Evolutionary conservation across 202 grass and related monocot species (phyloP).

Genomic region (Brachypodium distachyon): DNA sequence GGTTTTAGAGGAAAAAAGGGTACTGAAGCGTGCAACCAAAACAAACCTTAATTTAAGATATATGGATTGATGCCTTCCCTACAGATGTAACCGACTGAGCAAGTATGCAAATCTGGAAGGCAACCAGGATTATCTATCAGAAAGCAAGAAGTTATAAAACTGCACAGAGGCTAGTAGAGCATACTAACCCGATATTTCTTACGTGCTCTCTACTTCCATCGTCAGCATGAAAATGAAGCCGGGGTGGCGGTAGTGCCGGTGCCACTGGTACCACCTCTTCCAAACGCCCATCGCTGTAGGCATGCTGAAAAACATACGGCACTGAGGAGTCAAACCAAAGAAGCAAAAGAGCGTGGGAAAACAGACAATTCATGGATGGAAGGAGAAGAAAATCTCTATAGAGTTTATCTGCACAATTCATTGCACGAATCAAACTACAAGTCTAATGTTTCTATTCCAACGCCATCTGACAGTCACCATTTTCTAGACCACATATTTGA

Average conservation of each 20-base stretch:
- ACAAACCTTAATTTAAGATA: background rate
- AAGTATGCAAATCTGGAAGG: conserved; percentile 55
- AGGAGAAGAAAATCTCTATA: background rate
- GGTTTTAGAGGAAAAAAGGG: background rate
- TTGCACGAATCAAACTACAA: background rate
- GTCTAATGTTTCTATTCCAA: background rate
- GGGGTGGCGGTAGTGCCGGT: too few species aligned
- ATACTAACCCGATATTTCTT: conserved; percentile 53
- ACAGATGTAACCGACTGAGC: conserved; percentile 49
- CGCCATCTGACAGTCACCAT: background rate
- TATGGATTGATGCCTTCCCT: conserved; percentile 11
- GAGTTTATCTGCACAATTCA: background rate
- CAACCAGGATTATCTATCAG: conserved; percentile 4
- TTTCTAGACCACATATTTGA: background rate
- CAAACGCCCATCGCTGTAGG: conserved; percentile 68
- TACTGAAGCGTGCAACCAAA: background rate
- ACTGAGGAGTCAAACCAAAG: background rate
- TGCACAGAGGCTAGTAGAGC: background rate
- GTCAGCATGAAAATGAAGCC: conserved; percentile 51
- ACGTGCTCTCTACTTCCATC: conserved; percentile 42
- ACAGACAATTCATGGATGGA: background rate
- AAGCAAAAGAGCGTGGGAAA: background rate
- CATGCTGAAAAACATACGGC: conserved; percentile 47
- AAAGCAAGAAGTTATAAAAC: background rate
- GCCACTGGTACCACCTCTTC: conserved; percentile 50